These are phyloP conservation scores for Populus deltoides DNA, from an alignment of 345 rosid genomes.

Conservation along the genomic window DNA sequence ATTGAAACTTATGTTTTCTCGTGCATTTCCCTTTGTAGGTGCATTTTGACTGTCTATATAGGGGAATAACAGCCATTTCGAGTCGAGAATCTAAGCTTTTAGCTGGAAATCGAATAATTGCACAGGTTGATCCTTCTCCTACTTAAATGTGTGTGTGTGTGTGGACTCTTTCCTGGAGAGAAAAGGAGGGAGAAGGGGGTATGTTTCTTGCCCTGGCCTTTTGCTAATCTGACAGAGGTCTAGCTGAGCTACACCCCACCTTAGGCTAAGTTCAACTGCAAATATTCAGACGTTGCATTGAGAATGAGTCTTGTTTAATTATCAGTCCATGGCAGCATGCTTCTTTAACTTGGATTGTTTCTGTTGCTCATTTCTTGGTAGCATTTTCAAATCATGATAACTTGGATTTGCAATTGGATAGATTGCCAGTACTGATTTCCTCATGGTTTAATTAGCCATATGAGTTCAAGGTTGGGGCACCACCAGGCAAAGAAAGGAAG, in stretches of 20 bases:
- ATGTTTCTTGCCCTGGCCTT: no score
- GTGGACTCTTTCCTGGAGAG: not conserved
- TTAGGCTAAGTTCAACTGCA: not conserved
- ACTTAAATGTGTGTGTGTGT: not conserved
- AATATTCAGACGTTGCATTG: not conserved
- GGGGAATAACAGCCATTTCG: constrained; percentile 71
- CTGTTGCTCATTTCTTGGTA: not conserved
- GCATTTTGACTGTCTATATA: constrained; percentile 79
- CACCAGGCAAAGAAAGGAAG: constrained; percentile 86
- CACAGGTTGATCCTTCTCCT: constrained; percentile 51
- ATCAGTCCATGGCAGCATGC: not conserved
- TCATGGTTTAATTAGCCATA: constrained; percentile 53
- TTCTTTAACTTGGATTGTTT: no score
- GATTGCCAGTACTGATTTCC: constrained; percentile 5
- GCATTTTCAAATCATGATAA: not conserved
- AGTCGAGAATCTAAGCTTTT: constrained; percentile 89
- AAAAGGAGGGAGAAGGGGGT: not conserved
- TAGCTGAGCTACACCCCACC: not conserved
- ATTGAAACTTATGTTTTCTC: not conserved
- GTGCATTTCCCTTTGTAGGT: constrained; percentile 39
- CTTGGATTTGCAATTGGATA: not conserved
- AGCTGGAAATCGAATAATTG: constrained; percentile 83
- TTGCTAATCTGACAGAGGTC: no score
- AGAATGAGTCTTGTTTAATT: not conserved
- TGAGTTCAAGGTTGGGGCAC: constrained; percentile 76